Base-by-base conservation (phyloP, 108 stramenopile species). In the Thalassiosira profunda region DNA sequence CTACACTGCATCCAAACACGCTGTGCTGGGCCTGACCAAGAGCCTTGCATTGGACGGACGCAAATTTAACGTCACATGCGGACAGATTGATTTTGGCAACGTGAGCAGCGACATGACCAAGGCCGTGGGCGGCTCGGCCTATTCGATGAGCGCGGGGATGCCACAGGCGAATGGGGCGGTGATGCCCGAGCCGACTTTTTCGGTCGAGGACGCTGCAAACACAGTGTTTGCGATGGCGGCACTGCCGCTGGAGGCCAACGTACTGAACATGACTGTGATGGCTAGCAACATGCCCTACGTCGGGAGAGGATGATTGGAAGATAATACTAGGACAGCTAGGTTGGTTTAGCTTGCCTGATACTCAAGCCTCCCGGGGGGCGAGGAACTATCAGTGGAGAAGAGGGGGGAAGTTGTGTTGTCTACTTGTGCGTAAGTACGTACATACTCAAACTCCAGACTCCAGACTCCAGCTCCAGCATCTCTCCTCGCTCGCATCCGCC, bases 1-100 rank as follows among this genome's bases (percentile, higher is more conserved):
- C 23, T 94, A 94, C 63, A 90, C 93, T 6, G 76, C 86, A 23
- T 85, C 90, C 44, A 94, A 94, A 58, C 73, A 78, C 64, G 93
- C 89, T 34, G 60, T 94, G 29, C 51, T 64, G 4, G 93, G 93
- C 5, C 61, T 94, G 36, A 86, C 90, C 4, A 77, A 83, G 49
- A 58, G 82, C 29, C 58, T 94, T 42, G 83, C 90, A 8, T 52
- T 94, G 48, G 93, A 94, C 62, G 88, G 87, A 9, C 83, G 93
- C 8, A 31, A 51, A 0, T 55, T 63, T 42, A 79, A 78, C 33
- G 60, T 94, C 26, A 75, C 88, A 1, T 81, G 80, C 21, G 88
- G 90, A 20, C 80, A 80, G 41, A 82, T 94, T 40, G 83, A 94
- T 73, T 82, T 82, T 48, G 93, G 93, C 11, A 94, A 94, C 65